phyloP scores from a whole-genome alignment of 768 basidiomycete genomes.

The Termitomyces eurrhizus region DNA sequence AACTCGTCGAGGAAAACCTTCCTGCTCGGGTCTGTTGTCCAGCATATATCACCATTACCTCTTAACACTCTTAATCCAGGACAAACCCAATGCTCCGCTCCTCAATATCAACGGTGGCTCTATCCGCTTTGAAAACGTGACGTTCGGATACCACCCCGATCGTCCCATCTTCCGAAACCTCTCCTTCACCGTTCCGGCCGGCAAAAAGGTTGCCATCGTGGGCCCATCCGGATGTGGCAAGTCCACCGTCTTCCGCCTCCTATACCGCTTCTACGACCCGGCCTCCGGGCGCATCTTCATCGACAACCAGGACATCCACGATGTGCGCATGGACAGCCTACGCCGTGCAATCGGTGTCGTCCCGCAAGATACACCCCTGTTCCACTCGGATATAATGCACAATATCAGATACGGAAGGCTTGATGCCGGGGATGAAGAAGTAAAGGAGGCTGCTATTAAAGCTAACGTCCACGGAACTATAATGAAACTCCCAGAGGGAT shows the following conservation, averaged over 20 bases:
- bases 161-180: conserved; percentile 89
- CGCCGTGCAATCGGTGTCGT: conserved; percentile 85
- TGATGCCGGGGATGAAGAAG: conserved; percentile 86
- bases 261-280: conserved; percentile 94
- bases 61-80: conserved; percentile 37
- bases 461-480: conserved; percentile 88
- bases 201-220: conserved; percentile 95
- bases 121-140: conserved; percentile 90
- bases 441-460: conserved; percentile 74
- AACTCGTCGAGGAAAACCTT: conserved; percentile 77
- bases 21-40: conserved; percentile 49
- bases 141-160: conserved; percentile 87
- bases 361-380: conserved; percentile 96
- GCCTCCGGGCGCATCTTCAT: conserved; percentile 74
- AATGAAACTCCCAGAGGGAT: conserved; percentile 77
- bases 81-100: conserved; percentile 63
- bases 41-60: background rate
- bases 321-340: conserved; percentile 67
- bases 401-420: conserved; percentile 92
- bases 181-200: conserved; percentile 89
- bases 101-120: conserved; percentile 75
- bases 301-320: conserved; percentile 83
- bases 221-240: conserved; percentile 98
- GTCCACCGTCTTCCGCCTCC: conserved; percentile 90
- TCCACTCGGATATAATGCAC: conserved; percentile 93